A percentile compares a stretch with the other conserved stretches of the same genome.
These are phyloP conservation scores for Saccharum spontaneum DNA, from an alignment of 176 grass and related monocot genomes.

Conservation along the genomic window DNA sequence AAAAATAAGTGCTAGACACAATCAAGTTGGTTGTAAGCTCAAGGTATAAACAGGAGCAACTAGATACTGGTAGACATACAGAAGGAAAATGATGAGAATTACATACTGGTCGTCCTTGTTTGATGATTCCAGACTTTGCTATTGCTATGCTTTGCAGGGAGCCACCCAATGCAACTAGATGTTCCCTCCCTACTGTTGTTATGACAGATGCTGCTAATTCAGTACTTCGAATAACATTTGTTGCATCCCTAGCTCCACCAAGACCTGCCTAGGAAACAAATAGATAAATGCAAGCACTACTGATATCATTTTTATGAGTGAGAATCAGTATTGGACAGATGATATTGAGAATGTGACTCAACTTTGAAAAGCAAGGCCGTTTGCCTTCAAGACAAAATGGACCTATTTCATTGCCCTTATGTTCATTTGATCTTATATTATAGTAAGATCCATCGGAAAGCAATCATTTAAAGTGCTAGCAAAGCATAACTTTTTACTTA, in stretches of 20 bases:
- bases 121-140: conserved; percentile 98
- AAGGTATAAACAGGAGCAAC: neutral
- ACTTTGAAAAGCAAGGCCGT: neutral
- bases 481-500: neutral
- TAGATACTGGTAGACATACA: neutral
- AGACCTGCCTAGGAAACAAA: conserved; percentile 73
- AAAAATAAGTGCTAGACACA: neutral
- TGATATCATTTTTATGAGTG: neutral
- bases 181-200: conserved; percentile 84
- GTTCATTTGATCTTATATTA: neutral
- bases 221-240: conserved; percentile 78
- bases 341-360: neutral
- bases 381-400: neutral
- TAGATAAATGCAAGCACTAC: conserved; percentile 8
- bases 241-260: conserved; percentile 96
- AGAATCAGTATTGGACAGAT: neutral
- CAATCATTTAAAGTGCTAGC: neutral
- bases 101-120: conserved; percentile 78
- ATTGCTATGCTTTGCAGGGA: conserved; percentile 80
- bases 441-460: neutral
- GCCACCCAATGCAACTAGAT: conserved; percentile 89
- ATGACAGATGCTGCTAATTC: conserved; percentile 81
- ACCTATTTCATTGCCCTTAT: neutral
- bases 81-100: conserved; percentile 26
- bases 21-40: neutral